phyloP scores from a whole-genome alignment of 257 asterid species.

The Jaltomata sinuosa region DNA sequence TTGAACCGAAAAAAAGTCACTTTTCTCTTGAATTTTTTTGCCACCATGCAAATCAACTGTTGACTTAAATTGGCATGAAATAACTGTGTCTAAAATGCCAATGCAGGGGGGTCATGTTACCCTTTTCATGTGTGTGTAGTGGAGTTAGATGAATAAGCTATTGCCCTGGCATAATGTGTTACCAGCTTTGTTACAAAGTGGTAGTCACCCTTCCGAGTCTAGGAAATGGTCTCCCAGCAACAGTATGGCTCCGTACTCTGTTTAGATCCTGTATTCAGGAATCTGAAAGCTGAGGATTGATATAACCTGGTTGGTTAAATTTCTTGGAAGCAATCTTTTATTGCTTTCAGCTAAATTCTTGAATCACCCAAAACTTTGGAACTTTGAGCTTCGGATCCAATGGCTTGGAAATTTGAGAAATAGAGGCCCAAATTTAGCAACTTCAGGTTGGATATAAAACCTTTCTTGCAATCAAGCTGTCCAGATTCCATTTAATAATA shows the following conservation, averaged over 20 bases:
- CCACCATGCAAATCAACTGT: neutral
- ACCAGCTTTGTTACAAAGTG: neutral
- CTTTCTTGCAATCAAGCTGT: neutral
- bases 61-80: neutral
- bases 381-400: neutral
- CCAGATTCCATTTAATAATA: neutral
- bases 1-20: neutral
- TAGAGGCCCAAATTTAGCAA: neutral
- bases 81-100: neutral
- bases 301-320: neutral
- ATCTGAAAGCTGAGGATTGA: neutral
- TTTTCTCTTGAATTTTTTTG: neutral
- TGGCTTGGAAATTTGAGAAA: neutral
- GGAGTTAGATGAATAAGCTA: neutral
- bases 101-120: neutral
- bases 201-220: neutral
- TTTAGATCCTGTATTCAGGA: neutral
- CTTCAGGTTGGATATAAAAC: neutral
- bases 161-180: neutral
- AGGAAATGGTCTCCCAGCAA: neutral
- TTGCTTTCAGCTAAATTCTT: neutral
- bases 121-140: neutral
- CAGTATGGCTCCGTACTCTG: neutral
- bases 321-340: neutral
- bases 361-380: neutral